These are phyloP conservation scores for Usnea hakonensis DNA, from an alignment of 495 filamentous ascomycete genomes.

Conservation along the genomic window DNA sequence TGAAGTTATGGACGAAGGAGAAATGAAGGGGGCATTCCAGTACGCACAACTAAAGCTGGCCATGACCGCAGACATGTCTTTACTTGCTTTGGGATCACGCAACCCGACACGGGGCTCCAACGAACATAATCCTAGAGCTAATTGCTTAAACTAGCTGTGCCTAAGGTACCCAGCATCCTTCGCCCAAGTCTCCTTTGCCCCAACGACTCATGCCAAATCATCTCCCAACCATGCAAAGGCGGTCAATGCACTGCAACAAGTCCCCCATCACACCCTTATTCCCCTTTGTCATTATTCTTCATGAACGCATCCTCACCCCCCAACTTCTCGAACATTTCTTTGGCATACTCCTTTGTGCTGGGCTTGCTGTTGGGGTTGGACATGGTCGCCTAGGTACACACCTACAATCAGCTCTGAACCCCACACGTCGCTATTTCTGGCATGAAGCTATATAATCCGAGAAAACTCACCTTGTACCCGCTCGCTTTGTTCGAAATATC, in stretches of 20 bases:
- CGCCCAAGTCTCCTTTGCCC: not conserved
- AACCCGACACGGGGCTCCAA: not conserved
- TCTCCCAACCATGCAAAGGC: not conserved
- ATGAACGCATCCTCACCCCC: conserved; percentile 21
- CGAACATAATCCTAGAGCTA: not conserved
- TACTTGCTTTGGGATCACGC: not conserved
- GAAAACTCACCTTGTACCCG: conserved; percentile 23
- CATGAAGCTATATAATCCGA: no score
- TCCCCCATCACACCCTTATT: not conserved
- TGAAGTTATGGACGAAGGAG: not conserved
- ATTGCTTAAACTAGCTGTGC: not conserved
- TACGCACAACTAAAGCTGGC: not conserved
- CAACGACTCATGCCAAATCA: not conserved
- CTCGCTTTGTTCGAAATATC: conserved; percentile 21
- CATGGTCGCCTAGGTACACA: not conserved
- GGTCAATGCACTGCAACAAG: not conserved
- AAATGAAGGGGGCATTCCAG: not conserved
- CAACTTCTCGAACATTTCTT: conserved; percentile 15
- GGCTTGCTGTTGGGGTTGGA: conserved; percentile 1
- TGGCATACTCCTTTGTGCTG: conserved; percentile 14
- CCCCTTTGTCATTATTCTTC: conserved; percentile 20
- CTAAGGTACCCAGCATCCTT: not conserved
- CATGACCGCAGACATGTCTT: not conserved
- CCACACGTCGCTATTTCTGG: not conserved
- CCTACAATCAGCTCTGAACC: not conserved